Percentiles rank a stretch among this genome's conserved stretches.
Evolutionary conservation across 2,329 filamentous ascomycete species (phyloP).

Genomic region (Teratosphaeria gauchensis): DNA sequence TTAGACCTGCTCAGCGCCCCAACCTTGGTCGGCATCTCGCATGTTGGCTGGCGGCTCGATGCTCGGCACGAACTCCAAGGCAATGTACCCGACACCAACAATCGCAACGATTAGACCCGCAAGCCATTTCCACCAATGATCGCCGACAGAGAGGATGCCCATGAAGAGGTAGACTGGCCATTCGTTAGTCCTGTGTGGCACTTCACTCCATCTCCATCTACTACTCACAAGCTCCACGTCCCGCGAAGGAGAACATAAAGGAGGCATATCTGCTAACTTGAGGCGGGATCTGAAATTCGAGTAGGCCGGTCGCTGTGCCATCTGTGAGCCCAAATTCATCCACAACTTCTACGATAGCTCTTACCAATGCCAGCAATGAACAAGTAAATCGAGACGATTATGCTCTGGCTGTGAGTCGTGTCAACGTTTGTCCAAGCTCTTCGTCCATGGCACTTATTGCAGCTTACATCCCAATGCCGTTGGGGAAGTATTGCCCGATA

Average conservation of each 20-base stretch:
- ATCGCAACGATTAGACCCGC: slow-evolving; percentile 69
- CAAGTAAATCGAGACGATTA: slow-evolving; percentile 78
- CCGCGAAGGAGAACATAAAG: slow-evolving; percentile 96
- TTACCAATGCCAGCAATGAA: slow-evolving; percentile 81
- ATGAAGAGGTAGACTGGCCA: slow-evolving; percentile 89
- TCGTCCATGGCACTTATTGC: slow-evolving; percentile 10
- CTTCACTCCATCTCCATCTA: slow-evolving; percentile 5
- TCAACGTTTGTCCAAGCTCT: background rate
- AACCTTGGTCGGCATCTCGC: slow-evolving; percentile 44
- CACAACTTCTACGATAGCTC: slow-evolving; percentile 20
- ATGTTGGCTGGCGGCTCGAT: slow-evolving; percentile 47
- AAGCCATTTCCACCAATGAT: slow-evolving; percentile 57
- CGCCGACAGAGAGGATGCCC: slow-evolving; percentile 71
- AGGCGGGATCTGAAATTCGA: slow-evolving; percentile 89
- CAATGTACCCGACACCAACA: slow-evolving; percentile 64
- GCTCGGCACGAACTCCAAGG: slow-evolving; percentile 41
- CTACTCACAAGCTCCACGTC: slow-evolving; percentile 78
- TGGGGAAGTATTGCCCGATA: slow-evolving; percentile 58
- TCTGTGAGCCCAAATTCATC: slow-evolving; percentile 4
- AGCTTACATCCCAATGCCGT: slow-evolving; percentile 44
- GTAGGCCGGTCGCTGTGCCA: slow-evolving; percentile 49
- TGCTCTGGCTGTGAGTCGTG: slow-evolving; percentile 45
- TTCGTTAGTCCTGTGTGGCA: background rate
- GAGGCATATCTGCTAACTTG: slow-evolving; percentile 89
- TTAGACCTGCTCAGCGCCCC: slow-evolving; percentile 46